Evolutionary conservation across 768 basidiomycete genomes (phyloP), one percentile per base, ranked within the genome.

Genomic region (Boletellus emodensis): DNA sequence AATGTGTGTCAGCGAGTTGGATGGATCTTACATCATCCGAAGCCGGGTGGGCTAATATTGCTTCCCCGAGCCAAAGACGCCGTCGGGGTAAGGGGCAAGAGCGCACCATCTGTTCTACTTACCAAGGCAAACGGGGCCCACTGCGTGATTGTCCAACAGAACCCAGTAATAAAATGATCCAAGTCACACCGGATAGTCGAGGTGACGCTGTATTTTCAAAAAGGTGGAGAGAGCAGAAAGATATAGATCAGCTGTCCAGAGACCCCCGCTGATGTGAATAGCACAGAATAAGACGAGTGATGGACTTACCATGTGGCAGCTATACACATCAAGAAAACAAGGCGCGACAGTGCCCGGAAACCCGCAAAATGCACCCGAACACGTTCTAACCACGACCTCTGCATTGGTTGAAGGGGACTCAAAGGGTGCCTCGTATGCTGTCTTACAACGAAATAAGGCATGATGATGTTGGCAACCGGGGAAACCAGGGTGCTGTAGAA

Each of bases 61-160:
- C 85, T 65, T 94, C 90, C 14, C 83, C 90, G 11, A 95, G 83
- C 87, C 88, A 59, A 44, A 47, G 41, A 49, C 37, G 43, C 12
- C 50, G 45, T 54, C 49, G 52, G 52, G 54, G 45, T 57, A 55
- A 48, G 55, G 54, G 55, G 60, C 61, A 57, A 55, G 52, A 44
- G 36, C 37, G 12, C 18, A 24, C 41, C 26, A 22, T n/a, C 13
- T 20, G 7, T n/a, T 41, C 26, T n/a, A 71, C 82, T 41, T 56
- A 94, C 91, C 61, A 98, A 68, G 0, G 92, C 83, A 69, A 91
- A 95, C 3, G 94, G 94, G 3, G 85, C 92, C 95, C 94, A 97
- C 67, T 87, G 86, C 1, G 85, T 81, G 45, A 97, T 77, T 6
- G 93, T 91, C 90, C 89, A 96, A n/a, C 89, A 86, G 59, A 96